These are phyloP conservation scores for Sarocladium oryzae DNA, from an alignment of 2,329 filamentous ascomycete species.

Conservation along the genomic window DNA sequence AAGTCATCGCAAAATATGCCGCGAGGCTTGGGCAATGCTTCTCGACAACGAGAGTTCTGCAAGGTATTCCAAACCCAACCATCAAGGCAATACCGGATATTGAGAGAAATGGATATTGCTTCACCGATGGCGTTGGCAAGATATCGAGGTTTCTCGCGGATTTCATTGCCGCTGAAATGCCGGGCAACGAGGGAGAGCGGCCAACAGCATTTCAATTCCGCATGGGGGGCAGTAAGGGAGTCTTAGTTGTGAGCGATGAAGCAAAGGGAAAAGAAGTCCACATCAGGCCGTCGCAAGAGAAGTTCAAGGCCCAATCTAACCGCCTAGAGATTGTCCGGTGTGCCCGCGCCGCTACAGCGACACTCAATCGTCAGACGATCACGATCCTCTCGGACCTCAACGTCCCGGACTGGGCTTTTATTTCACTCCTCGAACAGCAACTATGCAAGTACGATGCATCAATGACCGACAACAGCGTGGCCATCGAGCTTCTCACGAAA, in stretches of 20 bases:
- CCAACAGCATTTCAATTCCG: slow-evolving; percentile 91
- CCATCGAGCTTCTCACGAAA: slow-evolving; percentile 61
- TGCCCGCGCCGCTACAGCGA: slow-evolving; percentile 69
- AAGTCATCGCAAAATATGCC: slow-evolving; percentile 79
- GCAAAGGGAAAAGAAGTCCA: slow-evolving; percentile 63
- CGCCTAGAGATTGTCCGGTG: slow-evolving; percentile 80
- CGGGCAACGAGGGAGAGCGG: slow-evolving; percentile 43
- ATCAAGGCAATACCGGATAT: slow-evolving; percentile 64
- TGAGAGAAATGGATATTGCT: slow-evolving; percentile 59
- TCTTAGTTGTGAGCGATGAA: slow-evolving; percentile 69
- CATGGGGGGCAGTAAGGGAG: slow-evolving; percentile 85
- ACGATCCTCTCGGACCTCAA: slow-evolving; percentile 74
- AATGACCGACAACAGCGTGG: slow-evolving; percentile 57
- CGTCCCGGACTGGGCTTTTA: slow-evolving; percentile 61
- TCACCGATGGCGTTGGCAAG: slow-evolving; percentile 90
- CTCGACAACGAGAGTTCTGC: slow-evolving; percentile 78
- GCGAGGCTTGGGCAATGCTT: slow-evolving; percentile 92
- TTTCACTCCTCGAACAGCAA: slow-evolving; percentile 60
- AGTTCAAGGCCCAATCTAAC: slow-evolving; percentile 67
- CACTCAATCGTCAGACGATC: slow-evolving; percentile 86
- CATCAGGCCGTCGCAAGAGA: slow-evolving; percentile 78
- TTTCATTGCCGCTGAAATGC: slow-evolving; percentile 66
- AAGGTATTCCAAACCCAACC: slow-evolving; percentile 52
- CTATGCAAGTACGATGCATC: slow-evolving; percentile 62
- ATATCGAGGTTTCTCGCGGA: slow-evolving; percentile 74